phyloP scores from a whole-genome alignment of 2,329 filamentous ascomycete species.

The Cladosporium velox region DNA sequence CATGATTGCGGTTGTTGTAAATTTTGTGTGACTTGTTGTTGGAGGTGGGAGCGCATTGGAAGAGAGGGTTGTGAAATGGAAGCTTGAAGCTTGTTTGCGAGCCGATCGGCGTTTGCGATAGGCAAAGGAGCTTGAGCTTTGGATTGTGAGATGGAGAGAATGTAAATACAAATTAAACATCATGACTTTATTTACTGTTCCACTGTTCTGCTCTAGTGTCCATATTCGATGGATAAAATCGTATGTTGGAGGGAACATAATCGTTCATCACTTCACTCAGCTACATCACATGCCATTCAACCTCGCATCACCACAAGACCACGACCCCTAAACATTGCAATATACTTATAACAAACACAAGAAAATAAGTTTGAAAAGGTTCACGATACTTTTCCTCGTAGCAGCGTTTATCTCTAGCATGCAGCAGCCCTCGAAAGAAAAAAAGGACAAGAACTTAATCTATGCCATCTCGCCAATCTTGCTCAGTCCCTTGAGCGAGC shows the following conservation, averaged over 20 bases:
- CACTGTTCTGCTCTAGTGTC: not conserved
- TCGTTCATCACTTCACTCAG: not conserved
- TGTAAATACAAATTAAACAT: not conserved
- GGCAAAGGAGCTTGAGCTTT: not conserved
- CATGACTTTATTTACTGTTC: not conserved
- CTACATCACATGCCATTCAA: not conserved
- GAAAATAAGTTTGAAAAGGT: constrained; percentile 73
- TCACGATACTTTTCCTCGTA: constrained; percentile 1
- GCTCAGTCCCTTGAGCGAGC: constrained; percentile 91
- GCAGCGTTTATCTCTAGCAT: not conserved
- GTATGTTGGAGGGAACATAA: not conserved
- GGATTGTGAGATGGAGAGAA: not conserved
- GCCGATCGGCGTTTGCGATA: constrained; percentile 42
- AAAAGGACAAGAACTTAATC: not conserved
- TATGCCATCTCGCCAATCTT: constrained; percentile 53
- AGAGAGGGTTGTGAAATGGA: not conserved
- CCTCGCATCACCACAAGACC: not conserved
- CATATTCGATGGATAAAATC: not conserved
- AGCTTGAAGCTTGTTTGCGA: constrained; percentile 12
- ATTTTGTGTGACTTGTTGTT: not conserved
- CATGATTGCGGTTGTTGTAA: constrained; percentile 28
- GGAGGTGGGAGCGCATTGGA: constrained; percentile 9
- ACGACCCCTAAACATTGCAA: not conserved
- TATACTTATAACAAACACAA: constrained; percentile 43
- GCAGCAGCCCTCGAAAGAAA: constrained; percentile 1